A percentile compares a stretch with the other conserved stretches of the same genome.
Evolutionary conservation across 441 rosid species (phyloP).

Genomic region (Erodium moschatum): DNA sequence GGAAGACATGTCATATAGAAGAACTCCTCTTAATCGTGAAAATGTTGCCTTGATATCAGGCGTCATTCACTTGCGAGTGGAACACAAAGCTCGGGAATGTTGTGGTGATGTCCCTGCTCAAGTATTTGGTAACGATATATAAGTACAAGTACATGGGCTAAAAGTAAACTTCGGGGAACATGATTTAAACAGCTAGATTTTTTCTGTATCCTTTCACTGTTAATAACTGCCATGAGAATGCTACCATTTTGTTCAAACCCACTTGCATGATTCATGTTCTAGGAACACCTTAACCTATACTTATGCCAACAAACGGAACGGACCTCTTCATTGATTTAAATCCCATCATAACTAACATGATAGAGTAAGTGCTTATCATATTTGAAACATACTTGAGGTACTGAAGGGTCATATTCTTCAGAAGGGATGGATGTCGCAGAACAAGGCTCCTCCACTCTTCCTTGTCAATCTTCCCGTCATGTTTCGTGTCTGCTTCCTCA

Average conservation of each 20-base stretch:
- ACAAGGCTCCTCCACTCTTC: constrained; percentile 96
- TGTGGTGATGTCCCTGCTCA: constrained; percentile 51
- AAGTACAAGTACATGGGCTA: not conserved
- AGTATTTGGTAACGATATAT: not conserved
- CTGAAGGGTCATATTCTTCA: constrained; percentile 79
- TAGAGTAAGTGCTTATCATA: not conserved
- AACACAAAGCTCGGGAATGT: constrained; percentile 45
- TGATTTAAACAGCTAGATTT: too few relatives aligned
- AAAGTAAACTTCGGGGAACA: too few relatives aligned
- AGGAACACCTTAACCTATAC: not conserved
- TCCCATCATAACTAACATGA: not conserved
- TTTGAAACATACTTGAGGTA: constrained; percentile 45
- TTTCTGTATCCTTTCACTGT: too few relatives aligned
- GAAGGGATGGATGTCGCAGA: constrained; percentile 70
- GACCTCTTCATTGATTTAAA: not conserved
- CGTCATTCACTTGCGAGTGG: constrained; percentile 17
- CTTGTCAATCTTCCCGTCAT: constrained; percentile 84
- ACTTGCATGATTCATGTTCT: not conserved
- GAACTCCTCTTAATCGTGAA: too few relatives aligned
- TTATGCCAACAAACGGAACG: not conserved
- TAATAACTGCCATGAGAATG: too few relatives aligned
- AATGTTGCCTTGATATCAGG: constrained; percentile 22
- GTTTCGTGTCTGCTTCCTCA: constrained; percentile 93
- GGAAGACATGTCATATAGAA: too few relatives aligned
- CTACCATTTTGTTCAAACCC: not conserved